Conservation (phyloP, 2,329 filamentous ascomycete genomes). For the Botryotinia calthae region DNA sequence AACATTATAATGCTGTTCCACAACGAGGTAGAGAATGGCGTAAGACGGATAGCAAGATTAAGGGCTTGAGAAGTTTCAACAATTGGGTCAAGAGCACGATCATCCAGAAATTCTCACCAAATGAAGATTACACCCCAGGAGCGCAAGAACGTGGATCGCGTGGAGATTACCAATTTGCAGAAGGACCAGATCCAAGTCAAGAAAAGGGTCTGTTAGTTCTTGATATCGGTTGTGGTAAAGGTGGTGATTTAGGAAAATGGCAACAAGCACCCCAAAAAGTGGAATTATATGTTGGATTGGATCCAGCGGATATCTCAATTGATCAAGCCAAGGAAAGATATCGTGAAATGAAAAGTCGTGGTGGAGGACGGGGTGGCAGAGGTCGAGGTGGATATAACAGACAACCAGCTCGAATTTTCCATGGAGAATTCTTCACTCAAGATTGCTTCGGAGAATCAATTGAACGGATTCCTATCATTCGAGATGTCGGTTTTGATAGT, state of each 20-base stretch:
- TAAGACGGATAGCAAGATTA: conserved; percentile 90
- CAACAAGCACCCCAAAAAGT: conserved; percentile 87
- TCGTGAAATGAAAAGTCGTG: conserved; percentile 63
- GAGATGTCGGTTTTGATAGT: conserved; percentile 76
- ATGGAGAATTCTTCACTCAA: conserved; percentile 84
- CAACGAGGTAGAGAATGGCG: conserved; percentile 94
- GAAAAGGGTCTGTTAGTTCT: conserved; percentile 71
- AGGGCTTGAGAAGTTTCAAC: conserved; percentile 90
- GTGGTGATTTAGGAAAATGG: conserved; percentile 94
- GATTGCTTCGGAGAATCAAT: conserved; percentile 89
- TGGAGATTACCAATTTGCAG: conserved; percentile 41
- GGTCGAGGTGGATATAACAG: conserved; percentile 49
- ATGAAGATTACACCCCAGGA: conserved; percentile 67
- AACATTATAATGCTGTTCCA: conserved; percentile 95
- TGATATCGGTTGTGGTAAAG: conserved; percentile 95
- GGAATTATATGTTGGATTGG: conserved; percentile 89
- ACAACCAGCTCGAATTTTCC: conserved; percentile 62
- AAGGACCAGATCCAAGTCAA: conserved; percentile 35
- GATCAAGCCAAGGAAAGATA: conserved; percentile 87
- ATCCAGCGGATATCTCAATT: conserved; percentile 90
- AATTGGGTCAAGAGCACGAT: conserved; percentile 99
- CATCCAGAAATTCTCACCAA: conserved; percentile 92
- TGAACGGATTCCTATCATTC: conserved; percentile 76
- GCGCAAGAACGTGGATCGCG: conserved; percentile 55
- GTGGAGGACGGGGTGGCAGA: conserved; percentile 53